These are phyloP conservation scores for Aspergillus sp. DNA, from an alignment of 2,329 filamentous ascomycete genomes.

Conservation along the genomic window DNA sequence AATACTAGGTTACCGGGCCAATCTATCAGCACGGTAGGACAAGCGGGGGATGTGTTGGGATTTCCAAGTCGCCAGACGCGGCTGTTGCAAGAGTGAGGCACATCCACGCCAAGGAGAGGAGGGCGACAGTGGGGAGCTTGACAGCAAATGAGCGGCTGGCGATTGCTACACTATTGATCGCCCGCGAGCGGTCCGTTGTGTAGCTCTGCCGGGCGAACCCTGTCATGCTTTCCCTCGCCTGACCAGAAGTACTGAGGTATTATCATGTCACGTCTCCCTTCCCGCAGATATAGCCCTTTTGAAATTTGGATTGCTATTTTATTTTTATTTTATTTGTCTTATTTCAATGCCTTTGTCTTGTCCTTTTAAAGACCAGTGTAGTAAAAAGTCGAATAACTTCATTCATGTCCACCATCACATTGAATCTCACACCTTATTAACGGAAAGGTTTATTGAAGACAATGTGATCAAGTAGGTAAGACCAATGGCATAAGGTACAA, in stretches of 20 bases:
- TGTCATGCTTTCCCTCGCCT: conserved; percentile 4
- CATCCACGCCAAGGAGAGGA: conserved; percentile 13
- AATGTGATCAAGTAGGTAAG: neutral
- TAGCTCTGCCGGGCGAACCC: conserved; percentile 16
- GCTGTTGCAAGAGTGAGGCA: conserved; percentile 19
- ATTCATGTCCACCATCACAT: too few relatives aligned
- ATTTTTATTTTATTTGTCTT: too few relatives aligned
- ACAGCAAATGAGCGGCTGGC: conserved; percentile 12
- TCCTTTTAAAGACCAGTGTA: neutral
- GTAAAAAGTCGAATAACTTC: neutral
- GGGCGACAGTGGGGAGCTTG: conserved; percentile 9
- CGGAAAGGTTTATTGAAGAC: neutral
- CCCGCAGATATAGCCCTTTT: neutral
- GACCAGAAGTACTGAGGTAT: neutral
- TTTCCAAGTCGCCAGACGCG: conserved; percentile 27
- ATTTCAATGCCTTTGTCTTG: too few relatives aligned
- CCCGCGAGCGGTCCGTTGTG: conserved; percentile 23
- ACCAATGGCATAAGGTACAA: neutral
- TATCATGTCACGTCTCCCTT: neutral
- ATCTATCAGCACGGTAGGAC: neutral
- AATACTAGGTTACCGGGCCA: neutral
- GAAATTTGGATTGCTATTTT: too few relatives aligned
- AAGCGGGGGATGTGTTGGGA: neutral
- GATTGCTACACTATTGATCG: conserved; percentile 20
- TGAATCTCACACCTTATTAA: neutral